These are phyloP conservation scores for Phytophthora brassicae DNA, from an alignment of 352 stramenopile genomes.

Conservation along the genomic window DNA sequence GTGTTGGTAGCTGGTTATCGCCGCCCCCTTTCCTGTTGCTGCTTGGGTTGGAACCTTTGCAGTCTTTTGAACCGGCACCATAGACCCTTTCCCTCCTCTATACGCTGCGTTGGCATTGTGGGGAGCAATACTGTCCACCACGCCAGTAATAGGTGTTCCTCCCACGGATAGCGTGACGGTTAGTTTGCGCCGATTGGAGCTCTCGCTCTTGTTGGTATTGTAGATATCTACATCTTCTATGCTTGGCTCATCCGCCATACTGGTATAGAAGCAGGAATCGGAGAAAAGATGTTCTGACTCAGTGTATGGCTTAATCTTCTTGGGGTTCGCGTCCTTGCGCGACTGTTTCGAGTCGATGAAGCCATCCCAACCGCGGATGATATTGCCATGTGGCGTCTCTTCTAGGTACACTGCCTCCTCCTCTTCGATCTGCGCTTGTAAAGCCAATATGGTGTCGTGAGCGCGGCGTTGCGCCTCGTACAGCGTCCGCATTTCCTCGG, in stretches of 20 bases:
- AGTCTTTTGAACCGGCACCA: slow-evolving; percentile 27
- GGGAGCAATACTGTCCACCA: slow-evolving; percentile 12
- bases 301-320: slow-evolving; percentile 82
- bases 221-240: slow-evolving; percentile 60
- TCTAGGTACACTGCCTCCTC: slow-evolving; percentile 79
- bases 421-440: slow-evolving; percentile 80
- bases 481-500: slow-evolving; percentile 73
- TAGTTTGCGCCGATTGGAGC: slow-evolving; percentile 38
- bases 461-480: slow-evolving; percentile 69
- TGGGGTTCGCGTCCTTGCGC: slow-evolving; percentile 72
- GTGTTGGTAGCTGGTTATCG: slow-evolving; percentile 24
- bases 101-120: slow-evolving; percentile 8
- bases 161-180: slow-evolving; percentile 49
- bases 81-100: slow-evolving; percentile 32
- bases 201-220: slow-evolving; percentile 37
- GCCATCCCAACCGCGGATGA: slow-evolving; percentile 86
- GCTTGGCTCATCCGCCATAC: slow-evolving; percentile 50
- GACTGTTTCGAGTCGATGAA: slow-evolving; percentile 83
- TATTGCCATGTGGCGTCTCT: slow-evolving; percentile 85
- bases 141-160: slow-evolving; percentile 19
- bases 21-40: slow-evolving; percentile 25
- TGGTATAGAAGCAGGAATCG: slow-evolving; percentile 66
- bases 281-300: slow-evolving; percentile 83
- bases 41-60: slow-evolving; percentile 16
- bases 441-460: slow-evolving; percentile 67